Base-by-base conservation (phyloP, 257 asterid genomes). In the Solanum peruvianum region DNA sequence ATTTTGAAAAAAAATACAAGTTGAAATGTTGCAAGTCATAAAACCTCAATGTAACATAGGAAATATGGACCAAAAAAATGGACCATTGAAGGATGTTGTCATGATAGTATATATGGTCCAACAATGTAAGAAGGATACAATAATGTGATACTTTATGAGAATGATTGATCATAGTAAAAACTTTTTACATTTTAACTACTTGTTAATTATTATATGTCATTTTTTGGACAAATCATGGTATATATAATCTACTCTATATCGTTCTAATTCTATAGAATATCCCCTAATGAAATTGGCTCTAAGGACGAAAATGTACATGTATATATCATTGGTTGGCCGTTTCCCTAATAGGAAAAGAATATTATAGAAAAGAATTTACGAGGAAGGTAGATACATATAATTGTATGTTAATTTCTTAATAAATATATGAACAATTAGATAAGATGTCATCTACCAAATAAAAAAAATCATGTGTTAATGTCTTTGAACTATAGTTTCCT, bases 381-480 rank as follows among this genome's bases (percentile, higher is more conserved):
- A 77, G 37, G 83, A 77, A 77, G 83, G 25, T 77, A 77, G 21
- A 77, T 77, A 76, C 60, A 42, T 41, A 77, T n/a, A 76, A 77
- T 42, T n/a, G 25, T 77, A 77, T 42, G 13, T 21, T 25, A 42
- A 44, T 77, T 77, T n/a, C 35, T n/a, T 12, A 77, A 44, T 77
- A 14, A 56, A 16, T 35, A 47, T 5, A 15, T 62, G 82, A 84
- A 82, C 73, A 60, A 88, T 64, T 73, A 18, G 52, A 84, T 88
- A 86, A 84, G 70, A 85, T 23, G 58, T 25, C 23, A 42, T 64
- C 73, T 14, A 64, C 33, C 49, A 82, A 70, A 72, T 20, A 6
- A 29, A 66, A 29, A 69, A 29, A 1, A 80, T 66, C 89, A 90
- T 90, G 92, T 90, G 92, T 83, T 86, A 75, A 25, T 88, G 90